Evolutionary conservation across 2,329 filamentous ascomycete genomes (phyloP).

Genomic region (Fusarium virguliforme): DNA sequence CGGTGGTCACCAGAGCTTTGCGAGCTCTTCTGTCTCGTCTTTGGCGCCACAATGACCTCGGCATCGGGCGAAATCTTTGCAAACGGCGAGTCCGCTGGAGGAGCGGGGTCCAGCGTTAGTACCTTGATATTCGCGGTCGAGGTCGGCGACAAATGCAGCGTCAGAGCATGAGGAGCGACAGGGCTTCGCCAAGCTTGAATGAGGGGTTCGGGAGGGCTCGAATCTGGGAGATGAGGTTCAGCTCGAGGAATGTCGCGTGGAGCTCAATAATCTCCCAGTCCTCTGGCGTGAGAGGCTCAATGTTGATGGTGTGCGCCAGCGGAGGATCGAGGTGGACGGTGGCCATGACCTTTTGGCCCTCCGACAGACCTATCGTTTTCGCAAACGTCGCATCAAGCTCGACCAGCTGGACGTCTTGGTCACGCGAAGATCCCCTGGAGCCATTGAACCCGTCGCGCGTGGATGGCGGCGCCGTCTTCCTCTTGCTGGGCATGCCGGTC

Average conservation of each 20-base stretch:
- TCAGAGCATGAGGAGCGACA: constrained; percentile 81
- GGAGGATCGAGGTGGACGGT: constrained; percentile 91
- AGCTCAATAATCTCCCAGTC: constrained; percentile 99
- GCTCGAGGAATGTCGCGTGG: constrained; percentile 94
- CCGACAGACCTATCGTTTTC: constrained; percentile 80
- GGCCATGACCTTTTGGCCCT: constrained; percentile 83
- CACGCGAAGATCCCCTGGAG: constrained; percentile 71
- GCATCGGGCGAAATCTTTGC: constrained; percentile 94
- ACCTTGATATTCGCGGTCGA: constrained; percentile 94
- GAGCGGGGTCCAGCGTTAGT: constrained; percentile 84
- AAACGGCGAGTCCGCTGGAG: constrained; percentile 79
- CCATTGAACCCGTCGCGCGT: constrained; percentile 80
- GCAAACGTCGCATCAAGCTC: constrained; percentile 92
- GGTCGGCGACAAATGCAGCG: constrained; percentile 93
- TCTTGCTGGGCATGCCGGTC: constrained; percentile 98
- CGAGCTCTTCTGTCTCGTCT: constrained; percentile 81
- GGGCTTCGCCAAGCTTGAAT: constrained; percentile 69
- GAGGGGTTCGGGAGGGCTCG: constrained; percentile 91
- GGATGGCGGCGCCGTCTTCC: constrained; percentile 81
- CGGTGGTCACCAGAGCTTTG: constrained; percentile 80
- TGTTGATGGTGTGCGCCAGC: constrained; percentile 93
- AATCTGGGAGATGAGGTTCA: constrained; percentile 94
- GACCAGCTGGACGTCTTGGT: constrained; percentile 83
- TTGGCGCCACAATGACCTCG: constrained; percentile 97
- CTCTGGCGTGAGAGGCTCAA: constrained; percentile 93